Base-by-base conservation (phyloP, 2,329 filamentous ascomycete species). In the Botrytis byssoidea region DNA sequence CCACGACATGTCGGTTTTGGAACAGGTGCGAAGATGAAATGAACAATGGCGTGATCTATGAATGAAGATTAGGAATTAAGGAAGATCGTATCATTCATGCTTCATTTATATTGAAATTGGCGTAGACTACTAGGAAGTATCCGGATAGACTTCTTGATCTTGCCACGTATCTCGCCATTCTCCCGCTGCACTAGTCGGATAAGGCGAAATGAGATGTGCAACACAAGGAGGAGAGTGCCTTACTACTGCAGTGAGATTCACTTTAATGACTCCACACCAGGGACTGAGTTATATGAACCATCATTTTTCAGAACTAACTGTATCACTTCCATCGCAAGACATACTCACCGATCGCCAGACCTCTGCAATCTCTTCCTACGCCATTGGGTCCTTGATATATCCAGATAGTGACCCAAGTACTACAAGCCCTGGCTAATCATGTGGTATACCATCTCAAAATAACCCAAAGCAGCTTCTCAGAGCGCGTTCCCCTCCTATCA, bases 21-120 rank as follows among this genome's bases (percentile, higher is more conserved):
- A 3, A 1, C 1, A 20, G 16, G 25, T 20, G 4, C 1, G 9
- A 29, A 42, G 8, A 63, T 1, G 10, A 10, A 1, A 25, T 20
- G 0, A 14, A 37, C 1, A 60, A 60, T 14, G 1, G 1, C n/a
- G 0, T 18, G 3, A 4, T 1, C 16, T 4, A 57, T 29, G 3
- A 12, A 29, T 18, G n/a, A 8, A 29, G 1, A 18, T 57, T 0
- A 18, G 3, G 2, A 4, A 55, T 18, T 0, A 55, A 6, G 6
- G 14, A 55, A 29, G 14, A 29, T 29, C 8, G 1, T 2, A 57
- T 8, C 16, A 18, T 18, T 32, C 14, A 18, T 29, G 2, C 6
- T 57, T 29, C 0, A 9, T 55, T 57, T 18, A 3, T 8, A 18
- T 18, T 3, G 0, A 4, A 18, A 57, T 57, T 8, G n/a, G 29